phyloP scores from a whole-genome alignment of 371 early-diverging fungal genomes.

The Mucor racemosus region DNA sequence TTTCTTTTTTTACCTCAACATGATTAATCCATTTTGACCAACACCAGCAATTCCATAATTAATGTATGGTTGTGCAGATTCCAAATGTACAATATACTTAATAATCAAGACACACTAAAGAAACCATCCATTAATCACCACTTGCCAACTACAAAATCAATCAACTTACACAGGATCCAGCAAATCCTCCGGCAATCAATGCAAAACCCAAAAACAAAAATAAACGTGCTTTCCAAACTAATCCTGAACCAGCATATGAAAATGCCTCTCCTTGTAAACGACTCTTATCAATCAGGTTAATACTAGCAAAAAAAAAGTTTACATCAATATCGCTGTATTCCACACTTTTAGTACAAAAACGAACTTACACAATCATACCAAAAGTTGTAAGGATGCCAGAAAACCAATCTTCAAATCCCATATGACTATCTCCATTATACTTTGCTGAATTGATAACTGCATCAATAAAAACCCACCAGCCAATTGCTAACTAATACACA shows the following conservation, averaged over 20 bases:
- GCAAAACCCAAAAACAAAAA: constrained; percentile 82
- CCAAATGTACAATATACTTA: constrained; percentile 69
- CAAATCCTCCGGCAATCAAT: constrained; percentile 78
- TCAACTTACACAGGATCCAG: constrained; percentile 72
- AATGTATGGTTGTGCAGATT: constrained; percentile 59
- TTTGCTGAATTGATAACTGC: constrained; percentile 57
- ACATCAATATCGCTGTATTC: not conserved
- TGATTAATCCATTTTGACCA: constrained; percentile 71
- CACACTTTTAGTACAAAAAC: not conserved
- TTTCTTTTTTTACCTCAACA: constrained; percentile 61
- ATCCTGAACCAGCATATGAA: constrained; percentile 44
- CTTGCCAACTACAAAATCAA: not conserved
- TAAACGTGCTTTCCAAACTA: constrained; percentile 72
- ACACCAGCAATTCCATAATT: constrained; percentile 74
- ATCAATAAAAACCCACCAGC: constrained; percentile 89
- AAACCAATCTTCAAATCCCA: constrained; percentile 82
- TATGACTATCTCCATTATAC: constrained; percentile 32
- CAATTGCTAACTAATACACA: constrained; percentile 68
- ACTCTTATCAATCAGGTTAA: constrained; percentile 62
- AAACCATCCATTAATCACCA: not conserved
- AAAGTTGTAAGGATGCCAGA: constrained; percentile 79
- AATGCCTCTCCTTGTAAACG: constrained; percentile 61
- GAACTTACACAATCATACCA: constrained; percentile 76
- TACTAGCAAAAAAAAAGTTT: constrained; percentile 33
- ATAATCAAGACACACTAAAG: constrained; percentile 70